phyloP scores from a whole-genome alignment of 306 rosid genomes.

The Vigna mungo region DNA sequence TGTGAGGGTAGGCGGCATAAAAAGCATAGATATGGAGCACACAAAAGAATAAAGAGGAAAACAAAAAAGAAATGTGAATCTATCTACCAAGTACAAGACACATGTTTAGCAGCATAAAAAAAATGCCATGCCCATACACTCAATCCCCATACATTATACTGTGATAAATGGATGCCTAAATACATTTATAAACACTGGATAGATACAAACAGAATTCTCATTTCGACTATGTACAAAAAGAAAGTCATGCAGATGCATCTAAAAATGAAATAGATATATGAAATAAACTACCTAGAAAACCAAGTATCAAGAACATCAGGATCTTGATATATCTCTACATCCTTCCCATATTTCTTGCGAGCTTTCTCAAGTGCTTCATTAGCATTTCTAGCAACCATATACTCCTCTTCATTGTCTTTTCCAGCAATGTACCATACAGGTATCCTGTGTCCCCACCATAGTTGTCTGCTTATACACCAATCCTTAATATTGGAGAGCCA shows the following conservation, averaged over 20 bases:
- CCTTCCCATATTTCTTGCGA: slow-evolving; percentile 70
- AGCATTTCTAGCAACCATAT: slow-evolving; percentile 85
- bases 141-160: background rate
- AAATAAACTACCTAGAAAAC: slow-evolving; percentile 86
- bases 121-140: slow-evolving; percentile 3
- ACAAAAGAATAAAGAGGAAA: background rate
- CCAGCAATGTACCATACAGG: slow-evolving; percentile 98
- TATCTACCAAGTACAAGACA: background rate
- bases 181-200: slow-evolving; percentile 6
- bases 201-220: slow-evolving; percentile 1
- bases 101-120: slow-evolving; percentile 5
- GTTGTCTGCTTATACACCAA: slow-evolving; percentile 99
- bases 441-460: slow-evolving; percentile 99
- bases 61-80: background rate
- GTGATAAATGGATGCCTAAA: slow-evolving; percentile 9
- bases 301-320: slow-evolving; percentile 98
- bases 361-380: slow-evolving; percentile 86
- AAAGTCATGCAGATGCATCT: slow-evolving; percentile 5
- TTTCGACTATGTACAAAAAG: slow-evolving; percentile 16
- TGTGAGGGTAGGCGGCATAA: background rate
- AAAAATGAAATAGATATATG: background rate
- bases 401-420: slow-evolving; percentile 85
- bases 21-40: background rate
- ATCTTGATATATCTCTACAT: slow-evolving; percentile 89
- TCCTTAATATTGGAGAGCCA: slow-evolving; percentile 98